Percentiles rank a stretch among this genome's conserved stretches.
These are phyloP conservation scores for Galerina marginata DNA, from an alignment of 768 basidiomycete species.

Conservation along the genomic window DNA sequence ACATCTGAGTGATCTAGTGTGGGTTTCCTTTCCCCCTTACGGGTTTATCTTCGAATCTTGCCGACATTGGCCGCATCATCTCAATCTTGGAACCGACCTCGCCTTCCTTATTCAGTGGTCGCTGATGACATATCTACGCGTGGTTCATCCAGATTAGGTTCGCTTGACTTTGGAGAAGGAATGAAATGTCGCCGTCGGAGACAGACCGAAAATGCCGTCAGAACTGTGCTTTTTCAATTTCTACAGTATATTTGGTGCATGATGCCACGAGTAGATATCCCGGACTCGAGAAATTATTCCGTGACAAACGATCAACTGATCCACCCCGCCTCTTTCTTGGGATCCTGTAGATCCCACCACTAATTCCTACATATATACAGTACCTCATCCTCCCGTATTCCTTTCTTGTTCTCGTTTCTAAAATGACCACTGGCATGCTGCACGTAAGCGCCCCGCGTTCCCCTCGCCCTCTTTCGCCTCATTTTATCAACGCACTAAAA, in stretches of 20 bases:
- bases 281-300: conserved; percentile 31
- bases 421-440: conserved; percentile 51
- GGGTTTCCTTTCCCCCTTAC: conserved; percentile 36
- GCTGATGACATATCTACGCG: conserved; percentile 48
- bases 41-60: conserved; percentile 48
- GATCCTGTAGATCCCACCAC: conserved; percentile 29
- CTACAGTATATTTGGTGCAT: conserved; percentile 22
- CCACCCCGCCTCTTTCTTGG: conserved; percentile 30
- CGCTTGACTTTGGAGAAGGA: conserved; percentile 30
- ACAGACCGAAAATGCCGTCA: conserved; percentile 41
- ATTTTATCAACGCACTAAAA: conserved; percentile 15
- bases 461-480: conserved; percentile 9
- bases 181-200: conserved; percentile 40
- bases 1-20: conserved; percentile 43
- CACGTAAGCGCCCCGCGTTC: conserved; percentile 40
- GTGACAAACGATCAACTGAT: conserved; percentile 37
- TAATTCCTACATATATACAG: conserved; percentile 30
- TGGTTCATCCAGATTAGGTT: conserved; percentile 49
- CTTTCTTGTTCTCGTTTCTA: conserved; percentile 29
- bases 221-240: conserved; percentile 29
- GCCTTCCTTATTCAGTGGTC: conserved; percentile 42
- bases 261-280: conserved; percentile 34
- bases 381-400: conserved; percentile 17
- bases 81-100: conserved; percentile 18
- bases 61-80: conserved; percentile 45